These are phyloP conservation scores for Stagonosporopsis chrysanthemi DNA, from an alignment of 2,329 filamentous ascomycete species.

Conservation along the genomic window DNA sequence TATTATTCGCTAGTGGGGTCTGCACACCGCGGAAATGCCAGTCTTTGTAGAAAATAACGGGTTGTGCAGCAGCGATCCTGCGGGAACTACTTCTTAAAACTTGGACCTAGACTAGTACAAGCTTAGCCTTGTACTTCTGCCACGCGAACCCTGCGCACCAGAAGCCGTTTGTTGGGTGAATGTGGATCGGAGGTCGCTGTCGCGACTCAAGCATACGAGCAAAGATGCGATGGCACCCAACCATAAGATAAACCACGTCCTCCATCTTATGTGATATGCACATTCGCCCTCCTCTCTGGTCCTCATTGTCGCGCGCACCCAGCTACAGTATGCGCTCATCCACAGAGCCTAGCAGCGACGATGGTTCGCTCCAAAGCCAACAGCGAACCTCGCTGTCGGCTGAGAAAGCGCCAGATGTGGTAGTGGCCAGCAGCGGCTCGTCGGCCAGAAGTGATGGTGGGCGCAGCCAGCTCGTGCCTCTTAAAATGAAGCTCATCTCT, in stretches of 20 bases:
- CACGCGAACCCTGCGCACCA: background rate
- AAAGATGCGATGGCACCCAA: background rate
- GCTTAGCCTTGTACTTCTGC: background rate
- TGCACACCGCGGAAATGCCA: background rate
- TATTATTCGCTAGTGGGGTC: background rate
- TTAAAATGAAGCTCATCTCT: conserved; percentile 49
- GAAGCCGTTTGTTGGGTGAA: conserved; percentile 2
- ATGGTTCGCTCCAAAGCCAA: conserved; percentile 1
- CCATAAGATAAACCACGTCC: conserved; percentile 7
- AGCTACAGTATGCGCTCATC: conserved; percentile 10
- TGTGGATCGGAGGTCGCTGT: conserved; percentile 1
- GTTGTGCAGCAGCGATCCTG: background rate
- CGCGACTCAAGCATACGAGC: conserved; percentile 6
- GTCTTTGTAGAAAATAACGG: background rate
- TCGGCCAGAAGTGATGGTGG: conserved; percentile 12
- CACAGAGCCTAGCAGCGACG: conserved; percentile 6
- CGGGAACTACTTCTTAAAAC: background rate
- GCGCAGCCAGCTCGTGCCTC: conserved; percentile 19
- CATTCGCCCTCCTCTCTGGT: background rate
- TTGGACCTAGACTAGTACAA: background rate
- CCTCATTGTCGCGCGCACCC: background rate
- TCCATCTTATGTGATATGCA: conserved; percentile 19
- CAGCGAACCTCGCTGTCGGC: conserved; percentile 4
- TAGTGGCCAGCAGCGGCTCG: conserved; percentile 17
- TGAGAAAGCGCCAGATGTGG: conserved; percentile 14